Evolutionary conservation across 2,329 filamentous ascomycete species (phyloP).

Genomic region (Microdochium nivale): DNA sequence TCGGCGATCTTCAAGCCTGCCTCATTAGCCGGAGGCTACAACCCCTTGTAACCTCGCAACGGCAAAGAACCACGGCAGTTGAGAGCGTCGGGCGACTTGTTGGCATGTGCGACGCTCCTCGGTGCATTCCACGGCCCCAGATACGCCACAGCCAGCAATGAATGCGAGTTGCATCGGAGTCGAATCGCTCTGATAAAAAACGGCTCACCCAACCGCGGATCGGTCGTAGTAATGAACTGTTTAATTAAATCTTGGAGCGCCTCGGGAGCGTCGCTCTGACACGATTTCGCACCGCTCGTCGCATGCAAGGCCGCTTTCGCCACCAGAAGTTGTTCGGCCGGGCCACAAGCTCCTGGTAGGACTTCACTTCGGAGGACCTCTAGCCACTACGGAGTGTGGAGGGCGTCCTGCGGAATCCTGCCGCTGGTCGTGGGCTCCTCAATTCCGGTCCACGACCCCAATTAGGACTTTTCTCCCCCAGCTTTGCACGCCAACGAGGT

Average conservation of each 20-base stretch:
- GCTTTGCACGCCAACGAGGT: not conserved
- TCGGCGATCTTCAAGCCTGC: not conserved
- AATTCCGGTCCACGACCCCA: not conserved
- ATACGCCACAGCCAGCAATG: no score
- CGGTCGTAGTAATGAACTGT: no score
- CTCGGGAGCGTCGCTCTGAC: no score
- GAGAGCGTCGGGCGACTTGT: not conserved
- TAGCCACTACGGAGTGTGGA: not conserved
- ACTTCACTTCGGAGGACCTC: not conserved
- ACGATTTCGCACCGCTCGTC: no score
- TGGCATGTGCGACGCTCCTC: not conserved
- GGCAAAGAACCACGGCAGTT: not conserved
- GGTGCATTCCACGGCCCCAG: no score
- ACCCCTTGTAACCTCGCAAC: not conserved
- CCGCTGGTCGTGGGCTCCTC: not conserved
- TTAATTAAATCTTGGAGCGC: no score
- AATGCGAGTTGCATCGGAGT: no score
- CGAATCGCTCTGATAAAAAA: no score
- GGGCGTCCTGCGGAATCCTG: not conserved
- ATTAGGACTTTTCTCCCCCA: not conserved
- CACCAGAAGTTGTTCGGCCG: no score
- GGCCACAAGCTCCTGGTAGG: no score
- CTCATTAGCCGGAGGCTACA: not conserved
- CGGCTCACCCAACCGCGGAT: no score
- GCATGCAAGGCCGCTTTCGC: no score